These are phyloP conservation scores for Halenospora varia DNA, from an alignment of 495 filamentous ascomycete genomes.

Conservation along the genomic window DNA sequence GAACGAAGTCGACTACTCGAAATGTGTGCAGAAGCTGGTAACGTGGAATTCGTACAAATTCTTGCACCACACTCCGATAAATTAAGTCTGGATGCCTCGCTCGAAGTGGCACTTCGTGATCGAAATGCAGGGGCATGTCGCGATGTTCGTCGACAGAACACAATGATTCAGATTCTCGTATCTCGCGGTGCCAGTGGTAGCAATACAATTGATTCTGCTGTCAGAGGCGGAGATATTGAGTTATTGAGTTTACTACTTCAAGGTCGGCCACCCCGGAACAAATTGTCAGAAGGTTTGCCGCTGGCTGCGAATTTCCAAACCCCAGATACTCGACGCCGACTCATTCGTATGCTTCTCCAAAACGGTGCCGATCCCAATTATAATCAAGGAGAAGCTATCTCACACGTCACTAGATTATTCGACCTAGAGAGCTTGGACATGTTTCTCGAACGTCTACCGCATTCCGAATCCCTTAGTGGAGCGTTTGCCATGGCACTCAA, in stretches of 20 bases:
- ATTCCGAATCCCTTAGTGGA: constrained; percentile 5
- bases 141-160: constrained; percentile 7
- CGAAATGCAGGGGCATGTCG: constrained; percentile 1
- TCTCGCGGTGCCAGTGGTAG: constrained; percentile 12
- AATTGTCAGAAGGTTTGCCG: constrained; percentile 14
- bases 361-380: constrained; percentile 17
- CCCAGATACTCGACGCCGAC: constrained; percentile 1
- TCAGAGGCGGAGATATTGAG: constrained; percentile 5
- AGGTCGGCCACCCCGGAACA: not conserved
- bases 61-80: constrained; percentile 11
- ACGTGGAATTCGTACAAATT: constrained; percentile 18
- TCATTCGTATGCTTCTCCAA: constrained; percentile 10
- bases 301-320: constrained; percentile 3
- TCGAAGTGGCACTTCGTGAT: constrained; percentile 11
- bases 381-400: constrained; percentile 6
- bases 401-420: constrained; percentile 11
- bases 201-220: constrained; percentile 9
- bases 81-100: constrained; percentile 3
- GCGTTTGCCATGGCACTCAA: constrained; percentile 12
- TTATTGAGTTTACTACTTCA: constrained; percentile 14
- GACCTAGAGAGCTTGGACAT: constrained; percentile 15
- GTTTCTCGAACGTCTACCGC: constrained; percentile 10
- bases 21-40: constrained; percentile 7
- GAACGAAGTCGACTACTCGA: constrained; percentile 17
- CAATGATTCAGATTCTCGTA: constrained; percentile 14